Percentiles rank a stretch among this genome's conserved stretches.
Evolutionary conservation across 164 flowering plant species (phyloP).

Genomic region (Tinospora cordifolia): DNA sequence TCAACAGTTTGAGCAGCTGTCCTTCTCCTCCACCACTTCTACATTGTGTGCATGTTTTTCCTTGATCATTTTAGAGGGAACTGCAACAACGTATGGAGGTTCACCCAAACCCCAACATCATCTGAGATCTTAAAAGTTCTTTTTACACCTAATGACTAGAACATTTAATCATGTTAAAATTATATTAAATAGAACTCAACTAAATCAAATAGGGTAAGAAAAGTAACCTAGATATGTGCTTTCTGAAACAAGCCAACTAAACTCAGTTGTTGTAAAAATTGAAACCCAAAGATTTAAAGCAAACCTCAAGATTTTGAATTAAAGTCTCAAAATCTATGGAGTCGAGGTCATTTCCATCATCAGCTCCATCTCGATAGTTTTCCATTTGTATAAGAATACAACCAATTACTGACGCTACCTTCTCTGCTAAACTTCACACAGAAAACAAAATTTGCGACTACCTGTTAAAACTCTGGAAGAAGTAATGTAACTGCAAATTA

Average conservation of each 20-base stretch:
- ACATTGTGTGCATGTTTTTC: background rate
- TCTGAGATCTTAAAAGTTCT: background rate
- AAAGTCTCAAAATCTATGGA: slow-evolving; percentile 79
- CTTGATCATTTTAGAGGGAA: background rate
- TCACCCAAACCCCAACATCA: background rate
- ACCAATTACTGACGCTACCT: slow-evolving; percentile 94
- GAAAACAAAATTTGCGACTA: slow-evolving; percentile 15
- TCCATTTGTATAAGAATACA: slow-evolving; percentile 87
- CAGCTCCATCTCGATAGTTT: slow-evolving; percentile 77
- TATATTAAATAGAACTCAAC: no score
- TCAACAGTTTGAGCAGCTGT: background rate
- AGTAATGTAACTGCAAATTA: background rate
- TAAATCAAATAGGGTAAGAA: background rate
- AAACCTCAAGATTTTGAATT: slow-evolving; percentile 82
- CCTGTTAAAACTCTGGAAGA: slow-evolving; percentile 1
- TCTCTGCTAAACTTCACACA: slow-evolving; percentile 86
- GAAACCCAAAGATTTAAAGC: slow-evolving; percentile 10
- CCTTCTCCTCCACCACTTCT: background rate
- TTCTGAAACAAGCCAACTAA: background rate
- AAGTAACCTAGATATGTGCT: background rate
- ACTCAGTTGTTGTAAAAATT: background rate
- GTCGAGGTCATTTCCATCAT: slow-evolving; percentile 79
- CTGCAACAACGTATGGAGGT: background rate
- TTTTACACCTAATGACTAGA: background rate
- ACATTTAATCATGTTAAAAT: background rate